Evolutionary conservation across 768 basidiomycete species (phyloP), one percentile per base, ranked within the genome.

Genomic region (Chiua virens): DNA sequence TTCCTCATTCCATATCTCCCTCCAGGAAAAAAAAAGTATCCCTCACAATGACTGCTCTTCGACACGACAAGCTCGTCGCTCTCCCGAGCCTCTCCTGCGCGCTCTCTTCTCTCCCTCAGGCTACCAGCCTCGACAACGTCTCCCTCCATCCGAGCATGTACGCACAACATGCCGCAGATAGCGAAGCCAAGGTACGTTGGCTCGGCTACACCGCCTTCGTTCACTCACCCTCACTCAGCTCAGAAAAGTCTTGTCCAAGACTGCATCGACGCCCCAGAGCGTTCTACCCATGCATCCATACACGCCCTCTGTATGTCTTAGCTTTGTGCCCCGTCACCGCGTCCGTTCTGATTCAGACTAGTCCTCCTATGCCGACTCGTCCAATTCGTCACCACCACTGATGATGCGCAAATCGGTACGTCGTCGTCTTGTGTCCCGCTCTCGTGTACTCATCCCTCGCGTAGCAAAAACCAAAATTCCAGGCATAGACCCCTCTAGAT

Each of bases 41-140:
- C 43, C 42, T 21, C 22, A 43, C 48, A 61, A 77, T 78, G 62
- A 37, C 63, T 3, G 34, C 63, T 42, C 27, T 58, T 10, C 69
- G 73, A 15, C 77, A 79, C 55, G 69, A 80, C 52, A 78, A 75
- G 65, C 80, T 90, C 60, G 75, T 87, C 70, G 75, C 88, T 14
- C 82, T 86, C 57, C 88, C 88, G n/a, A 83, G 81, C 59, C 73
- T 90, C 41, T 83, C 88, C 23, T 81, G 76, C 35, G 79, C 83
- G 3, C 79, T 91, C 47, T 81, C 85, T 45, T 74, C 81, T 1
- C 76, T 90, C 35, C 86, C 88, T 0, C 80, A 85, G 58, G 88
- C 88, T 9, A 87, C 82, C 60, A 86, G 79, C 69, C 75, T 91
- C 45, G 78, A 80, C 58, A 76, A 75, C 59, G 77, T 91, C 25